Evolutionary conservation across 352 stramenopile species (phyloP), one percentile per base, ranked within the genome.

Genomic region (Vaucheria bursata): DNA sequence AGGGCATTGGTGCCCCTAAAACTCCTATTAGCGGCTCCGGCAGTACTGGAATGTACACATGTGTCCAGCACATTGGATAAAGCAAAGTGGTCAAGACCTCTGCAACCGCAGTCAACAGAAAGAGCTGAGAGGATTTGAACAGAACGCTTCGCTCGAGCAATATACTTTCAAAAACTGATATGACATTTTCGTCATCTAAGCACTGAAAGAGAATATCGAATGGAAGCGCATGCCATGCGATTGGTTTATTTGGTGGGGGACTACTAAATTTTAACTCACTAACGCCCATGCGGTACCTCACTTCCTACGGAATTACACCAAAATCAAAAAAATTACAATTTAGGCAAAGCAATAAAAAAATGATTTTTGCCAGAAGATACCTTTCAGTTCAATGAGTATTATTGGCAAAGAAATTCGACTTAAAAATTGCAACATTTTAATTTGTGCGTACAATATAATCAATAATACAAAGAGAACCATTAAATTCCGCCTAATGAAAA

Each of bases 1-100:
- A 88, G 1, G 85, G 85, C 40, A 88, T 76, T 12, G 85, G 85
- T 31, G 85, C 85, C 35, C 83, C 73, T 18, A 88, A 50, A 6
- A 88, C 75, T 53, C 85, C 80, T 31, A 88, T 37, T 29, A 88
- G 75, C 34, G 80, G 68, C 39, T 82, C 77, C 25, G 85, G 85
- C 34, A 88, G 72, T n/a, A 88, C 74, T 29, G 85, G 85, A 34
- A 88, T 85, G 64, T 88, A 88, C 34, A 88, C 85, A 73, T 88
- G 85, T 25, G 40, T 81, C 83, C 85, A 88, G 70, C 36, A 39
- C 25, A 88, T 76, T 29, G 85, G 85, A 69, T 87, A 88, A 33
- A 88, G 80, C 25, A 88, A 65, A 1, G 82, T 66, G n/a, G 76
- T 72, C 33, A 85, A 64, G n/a, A 85, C 75, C 74, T 84, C 79